A percentile compares a stretch with the other conserved stretches of the same genome.
These are phyloP conservation scores for Hevea brasiliensis DNA, from an alignment of 345 rosid species.

Conservation along the genomic window DNA sequence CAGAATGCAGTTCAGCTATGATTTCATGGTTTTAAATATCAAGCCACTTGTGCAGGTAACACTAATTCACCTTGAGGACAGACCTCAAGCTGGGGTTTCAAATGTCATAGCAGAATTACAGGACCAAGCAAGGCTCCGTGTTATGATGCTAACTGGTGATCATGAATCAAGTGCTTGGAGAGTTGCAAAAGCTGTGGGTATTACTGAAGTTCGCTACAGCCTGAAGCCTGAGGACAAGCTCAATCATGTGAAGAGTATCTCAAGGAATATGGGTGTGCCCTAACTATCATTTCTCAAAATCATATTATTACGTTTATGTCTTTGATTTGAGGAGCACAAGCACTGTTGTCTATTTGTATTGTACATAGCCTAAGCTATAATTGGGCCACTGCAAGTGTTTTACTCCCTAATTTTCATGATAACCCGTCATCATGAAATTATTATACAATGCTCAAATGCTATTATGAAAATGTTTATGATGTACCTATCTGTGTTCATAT, in stretches of 20 bases:
- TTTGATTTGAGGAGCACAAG: not conserved
- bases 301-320: not conserved
- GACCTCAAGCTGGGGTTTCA: conserved; percentile 79
- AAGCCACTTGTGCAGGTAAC: conserved; percentile 53
- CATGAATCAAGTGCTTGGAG: conserved; percentile 92
- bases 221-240: conserved; percentile 95
- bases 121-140: conserved; percentile 57
- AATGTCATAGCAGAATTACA: conserved; percentile 67
- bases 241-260: conserved; percentile 65
- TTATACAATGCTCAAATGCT: not conserved
- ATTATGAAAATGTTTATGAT: not conserved
- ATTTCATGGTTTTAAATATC: conserved; percentile 9
- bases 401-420: not conserved
- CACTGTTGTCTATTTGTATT: not conserved
- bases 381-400: not conserved
- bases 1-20: not conserved
- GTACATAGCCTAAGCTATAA: not conserved
- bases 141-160: conserved; percentile 96
- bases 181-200: conserved; percentile 88
- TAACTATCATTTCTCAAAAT: conserved; percentile 8
- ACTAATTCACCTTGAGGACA: conserved; percentile 94
- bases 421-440: not conserved
- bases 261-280: conserved; percentile 72
- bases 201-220: conserved; percentile 72
- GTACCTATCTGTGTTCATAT: not conserved